Evolutionary conservation across 192 early-diverging fungal species (phyloP).

Genomic region (Entomortierella lignicola): DNA sequence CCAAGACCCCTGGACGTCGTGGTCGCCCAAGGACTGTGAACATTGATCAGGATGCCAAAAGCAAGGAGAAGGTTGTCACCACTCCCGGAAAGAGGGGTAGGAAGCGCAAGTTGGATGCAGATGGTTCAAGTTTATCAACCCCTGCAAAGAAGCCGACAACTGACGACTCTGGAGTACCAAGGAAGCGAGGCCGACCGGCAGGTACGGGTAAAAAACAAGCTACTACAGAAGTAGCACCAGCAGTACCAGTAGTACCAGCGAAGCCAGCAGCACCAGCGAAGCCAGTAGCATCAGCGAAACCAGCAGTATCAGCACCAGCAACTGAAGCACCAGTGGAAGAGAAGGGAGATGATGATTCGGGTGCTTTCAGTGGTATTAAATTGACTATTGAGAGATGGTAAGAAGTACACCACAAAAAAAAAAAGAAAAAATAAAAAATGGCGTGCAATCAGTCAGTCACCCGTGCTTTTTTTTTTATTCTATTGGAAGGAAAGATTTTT

Average conservation of each 20-base stretch:
- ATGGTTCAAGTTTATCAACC: no score
- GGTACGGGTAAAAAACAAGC: constrained; percentile 27
- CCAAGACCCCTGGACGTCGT: constrained; percentile 3
- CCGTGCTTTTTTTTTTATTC: neutral
- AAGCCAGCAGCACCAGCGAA: neutral
- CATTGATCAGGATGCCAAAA: no score
- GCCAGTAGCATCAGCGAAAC: neutral
- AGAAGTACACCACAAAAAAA: neutral
- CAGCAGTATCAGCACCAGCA: neutral
- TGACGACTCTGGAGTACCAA: neutral
- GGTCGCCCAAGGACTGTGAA: constrained; percentile 9
- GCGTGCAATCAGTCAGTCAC: no score
- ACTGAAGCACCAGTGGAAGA: neutral
- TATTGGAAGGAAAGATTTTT: neutral
- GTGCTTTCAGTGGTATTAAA: constrained; percentile 8
- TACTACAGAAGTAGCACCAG: neutral
- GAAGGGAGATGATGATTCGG: constrained; percentile 4
- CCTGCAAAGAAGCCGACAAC: neutral
- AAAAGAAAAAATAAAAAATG: neutral
- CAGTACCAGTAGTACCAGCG: neutral
- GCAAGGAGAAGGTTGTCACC: neutral
- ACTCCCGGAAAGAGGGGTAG: neutral
- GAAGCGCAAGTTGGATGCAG: constrained; percentile 17
- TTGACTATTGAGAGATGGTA: constrained; percentile 42
- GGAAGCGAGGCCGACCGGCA: constrained; percentile 32